Evolutionary conservation across 73 alveolate genomes (phyloP).

Genomic region (Diophrys appendiculata): DNA sequence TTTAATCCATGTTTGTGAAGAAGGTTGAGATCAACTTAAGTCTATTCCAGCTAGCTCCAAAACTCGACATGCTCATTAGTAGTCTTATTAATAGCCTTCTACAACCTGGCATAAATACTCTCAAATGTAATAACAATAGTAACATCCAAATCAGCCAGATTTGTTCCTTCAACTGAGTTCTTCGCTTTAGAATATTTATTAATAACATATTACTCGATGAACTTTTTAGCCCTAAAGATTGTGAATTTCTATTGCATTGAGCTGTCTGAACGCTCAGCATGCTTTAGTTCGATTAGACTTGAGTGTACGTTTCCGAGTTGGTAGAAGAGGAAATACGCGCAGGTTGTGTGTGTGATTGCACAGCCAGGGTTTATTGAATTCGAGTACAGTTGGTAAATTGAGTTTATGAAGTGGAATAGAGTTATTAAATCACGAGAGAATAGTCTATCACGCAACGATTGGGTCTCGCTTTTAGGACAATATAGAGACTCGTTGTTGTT

Average conservation of each 20-base stretch:
- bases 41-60: constrained; percentile 48
- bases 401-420: constrained; percentile 43
- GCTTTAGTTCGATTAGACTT: constrained; percentile 42
- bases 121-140: constrained; percentile 54
- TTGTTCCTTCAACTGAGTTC: constrained; percentile 20
- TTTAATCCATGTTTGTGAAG: constrained; percentile 52
- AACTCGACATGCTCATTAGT: constrained; percentile 54
- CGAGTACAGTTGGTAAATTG: constrained; percentile 42
- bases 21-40: constrained; percentile 48
- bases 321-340: constrained; percentile 51
- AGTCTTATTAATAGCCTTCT: constrained; percentile 51
- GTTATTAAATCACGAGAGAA: constrained; percentile 42
- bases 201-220: constrained; percentile 38
- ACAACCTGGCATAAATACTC: constrained; percentile 27
- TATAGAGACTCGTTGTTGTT: constrained; percentile 48
- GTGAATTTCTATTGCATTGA: constrained; percentile 43
- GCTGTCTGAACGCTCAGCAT: constrained; percentile 48
- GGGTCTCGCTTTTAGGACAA: constrained; percentile 33
- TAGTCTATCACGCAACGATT: constrained; percentile 20
- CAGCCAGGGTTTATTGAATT: constrained; percentile 23
- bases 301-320: constrained; percentile 49
- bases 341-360: constrained; percentile 49
- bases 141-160: constrained; percentile 53
- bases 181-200: constrained; percentile 19
- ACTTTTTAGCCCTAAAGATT: constrained; percentile 38